Evolutionary conservation across 1,139 yeast species (phyloP), one percentile per base, ranked within the genome.

Genomic region (Sporopachydermia cereana): DNA sequence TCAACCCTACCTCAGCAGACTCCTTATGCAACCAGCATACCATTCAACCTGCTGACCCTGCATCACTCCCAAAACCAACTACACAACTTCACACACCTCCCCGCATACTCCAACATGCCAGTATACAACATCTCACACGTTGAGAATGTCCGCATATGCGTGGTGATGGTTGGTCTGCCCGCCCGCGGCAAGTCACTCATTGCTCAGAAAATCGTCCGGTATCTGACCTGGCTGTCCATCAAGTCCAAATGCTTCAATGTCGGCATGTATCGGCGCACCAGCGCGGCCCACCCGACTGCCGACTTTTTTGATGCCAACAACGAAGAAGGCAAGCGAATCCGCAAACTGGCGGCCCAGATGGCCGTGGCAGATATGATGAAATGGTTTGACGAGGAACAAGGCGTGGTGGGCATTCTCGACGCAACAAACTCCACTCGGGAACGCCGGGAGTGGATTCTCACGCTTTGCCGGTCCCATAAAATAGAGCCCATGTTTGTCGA

Each of bases 401-500:
- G 95, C 3, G 84, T 81, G 36, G 97, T 91, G 41, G 97, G 95
- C 0, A 84, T 91, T 9, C 71, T 89, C 50, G 98, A 91, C 63
- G 97, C 91, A 25, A 82, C 93, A 5, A 84, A 84, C 59, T 76
- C 84, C 41, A 83, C 96, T 3, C 68, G 74, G 51, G 74, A 71
- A 46, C 74, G 95, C 54, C 72, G 98, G 53, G 71, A 70, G 27
- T 71, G 77, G 71, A 74, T 91, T 46, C 67, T 79, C 48, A 68
- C 73, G 51, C 64, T 81, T 34, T 77, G 94, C 57, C 68, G 80
- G 44, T 74, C 73, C 51, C 75, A 83, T 55, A 71, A 71, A 43
- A 81, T 91, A 48, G 91, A 85, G 58, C 95, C 96, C 2, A 79
- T 91, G 73, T 91, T 89, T 59, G 74, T 91, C 50, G 98, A 91